Base-by-base conservation (phyloP, 148 eudicot species). In the Chenopodium quinoa region DNA sequence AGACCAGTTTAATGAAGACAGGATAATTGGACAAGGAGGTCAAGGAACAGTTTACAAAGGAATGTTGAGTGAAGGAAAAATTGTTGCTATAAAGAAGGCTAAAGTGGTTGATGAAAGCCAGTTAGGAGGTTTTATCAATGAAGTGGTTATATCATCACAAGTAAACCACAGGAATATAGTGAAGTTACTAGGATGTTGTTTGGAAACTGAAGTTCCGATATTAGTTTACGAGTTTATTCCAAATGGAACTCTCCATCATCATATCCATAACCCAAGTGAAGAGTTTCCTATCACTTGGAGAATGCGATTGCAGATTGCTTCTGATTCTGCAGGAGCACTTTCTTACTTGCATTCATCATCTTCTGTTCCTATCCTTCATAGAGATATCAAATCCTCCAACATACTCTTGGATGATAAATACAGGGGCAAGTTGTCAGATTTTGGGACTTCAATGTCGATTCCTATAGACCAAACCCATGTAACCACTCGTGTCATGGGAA, bases 341-440 rank as follows among this genome's bases (percentile, higher is more conserved):
- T 11, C 84, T 2, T 82, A 82, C 69, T 20, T 82, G 54, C 84
- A 82, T 76, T 82, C 80, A 8, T 78, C 84, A 7, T 66, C 84
- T 9, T 60, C 81, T 1, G 47, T 64, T 44, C 81, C 81, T 13
- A 83, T 83, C 22, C 48, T 44, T 64, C 85, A 83, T 25, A 44
- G 85, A 29, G 85, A 83, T 37, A 84, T 84, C 75, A 84, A 84
- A n/a, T 84, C 86, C 71, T 50, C 76, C 22, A 84, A 84, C 64
- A 84, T 84, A 17, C 81, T 78, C 40, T 47, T 83, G 13, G 84
- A 82, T 58, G 80, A 76, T 12, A 76, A 54, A 17, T 82, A 76
- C 44, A 82, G 71, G 56, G 81, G 81, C 0, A 83, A 78, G 25
- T 29, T 83, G 40, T 62, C 81, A 2, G 81, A 83, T 64, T 83